phyloP scores from a whole-genome alignment of 208 protist species.

The Crithidia expoeki region DNA sequence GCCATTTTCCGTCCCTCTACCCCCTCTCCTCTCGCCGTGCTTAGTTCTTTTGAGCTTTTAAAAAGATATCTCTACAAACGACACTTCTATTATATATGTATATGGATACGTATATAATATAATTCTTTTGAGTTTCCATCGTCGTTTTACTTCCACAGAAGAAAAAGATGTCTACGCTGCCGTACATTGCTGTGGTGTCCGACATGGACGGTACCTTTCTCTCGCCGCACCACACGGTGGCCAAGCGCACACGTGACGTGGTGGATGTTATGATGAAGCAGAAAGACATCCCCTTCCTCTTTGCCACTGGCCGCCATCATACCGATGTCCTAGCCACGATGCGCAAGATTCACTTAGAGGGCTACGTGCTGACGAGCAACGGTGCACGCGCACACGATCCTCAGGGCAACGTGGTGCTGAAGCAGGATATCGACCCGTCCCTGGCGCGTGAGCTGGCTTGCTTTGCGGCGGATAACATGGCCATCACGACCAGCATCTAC shows the following conservation, averaged over 20 bases:
- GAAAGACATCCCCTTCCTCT: constrained; percentile 37
- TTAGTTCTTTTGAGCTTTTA: too few relatives aligned
- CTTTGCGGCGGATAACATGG: constrained; percentile 16
- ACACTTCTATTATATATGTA: too few relatives aligned
- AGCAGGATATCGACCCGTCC: constrained; percentile 37
- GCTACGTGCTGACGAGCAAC: constrained; percentile 60
- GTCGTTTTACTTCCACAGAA: not conserved
- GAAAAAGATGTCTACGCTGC: constrained; percentile 1
- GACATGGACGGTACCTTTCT: constrained; percentile 71
- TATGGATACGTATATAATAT: too few relatives aligned
- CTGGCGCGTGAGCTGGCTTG: constrained; percentile 35
- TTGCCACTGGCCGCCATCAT: constrained; percentile 60
- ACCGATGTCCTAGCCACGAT: constrained; percentile 43
- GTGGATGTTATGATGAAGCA: constrained; percentile 25
- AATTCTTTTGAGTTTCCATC: too few relatives aligned
- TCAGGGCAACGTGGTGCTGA: constrained; percentile 33
- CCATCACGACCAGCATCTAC: constrained; percentile 46
- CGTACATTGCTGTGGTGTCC: constrained; percentile 40
- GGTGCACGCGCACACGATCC: constrained; percentile 49
- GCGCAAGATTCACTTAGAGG: constrained; percentile 33
- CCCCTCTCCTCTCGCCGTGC: too few relatives aligned
- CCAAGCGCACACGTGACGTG: constrained; percentile 26
- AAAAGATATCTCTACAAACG: too few relatives aligned
- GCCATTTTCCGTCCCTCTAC: too few relatives aligned
- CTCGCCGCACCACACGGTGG: constrained; percentile 35